Percentiles rank a stretch among this genome's conserved stretches.
These are phyloP conservation scores for Fusarium robinianum DNA, from an alignment of 2,329 filamentous ascomycete genomes.

Conservation along the genomic window DNA sequence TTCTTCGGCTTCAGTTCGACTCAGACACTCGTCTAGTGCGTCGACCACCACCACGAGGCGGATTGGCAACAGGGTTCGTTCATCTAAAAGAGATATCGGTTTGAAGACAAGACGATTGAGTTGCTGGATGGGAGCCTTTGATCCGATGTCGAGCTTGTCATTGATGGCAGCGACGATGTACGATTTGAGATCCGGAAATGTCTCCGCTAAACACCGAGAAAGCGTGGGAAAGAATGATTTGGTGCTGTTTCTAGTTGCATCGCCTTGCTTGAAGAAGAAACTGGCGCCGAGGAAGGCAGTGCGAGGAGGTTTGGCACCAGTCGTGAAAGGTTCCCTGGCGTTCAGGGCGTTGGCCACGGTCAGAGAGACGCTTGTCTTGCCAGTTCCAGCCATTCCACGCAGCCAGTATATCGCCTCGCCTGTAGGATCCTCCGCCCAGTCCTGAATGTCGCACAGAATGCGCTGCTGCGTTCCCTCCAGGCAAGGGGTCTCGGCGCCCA, in stretches of 20 bases:
- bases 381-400: slow-evolving; percentile 14
- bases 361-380: slow-evolving; percentile 11
- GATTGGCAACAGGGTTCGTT: not conserved
- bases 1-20: not conserved
- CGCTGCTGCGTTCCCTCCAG: slow-evolving; percentile 5
- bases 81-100: not conserved
- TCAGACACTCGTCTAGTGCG: slow-evolving; percentile 13
- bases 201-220: slow-evolving; percentile 3
- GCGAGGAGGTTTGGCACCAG: not conserved
- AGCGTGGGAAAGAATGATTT: slow-evolving; percentile 1
- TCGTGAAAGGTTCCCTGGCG: not conserved
- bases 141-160: slow-evolving; percentile 1
- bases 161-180: not conserved
- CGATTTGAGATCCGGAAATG: not conserved
- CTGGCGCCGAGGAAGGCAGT: slow-evolving; percentile 4
- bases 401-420: slow-evolving; percentile 8
- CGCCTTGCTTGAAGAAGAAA: slow-evolving; percentile 17
- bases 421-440: slow-evolving; percentile 8
- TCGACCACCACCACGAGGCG: slow-evolving; percentile 8
- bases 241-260: slow-evolving; percentile 6
- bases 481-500: not conserved
- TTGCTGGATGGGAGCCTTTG: slow-evolving; percentile 1
- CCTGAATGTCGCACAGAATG: slow-evolving; percentile 6
- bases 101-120: slow-evolving; percentile 2
- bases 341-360: slow-evolving; percentile 12